phyloP scores from a whole-genome alignment of 2,329 filamentous ascomycete species.

The Paramyrothecium roridum region DNA sequence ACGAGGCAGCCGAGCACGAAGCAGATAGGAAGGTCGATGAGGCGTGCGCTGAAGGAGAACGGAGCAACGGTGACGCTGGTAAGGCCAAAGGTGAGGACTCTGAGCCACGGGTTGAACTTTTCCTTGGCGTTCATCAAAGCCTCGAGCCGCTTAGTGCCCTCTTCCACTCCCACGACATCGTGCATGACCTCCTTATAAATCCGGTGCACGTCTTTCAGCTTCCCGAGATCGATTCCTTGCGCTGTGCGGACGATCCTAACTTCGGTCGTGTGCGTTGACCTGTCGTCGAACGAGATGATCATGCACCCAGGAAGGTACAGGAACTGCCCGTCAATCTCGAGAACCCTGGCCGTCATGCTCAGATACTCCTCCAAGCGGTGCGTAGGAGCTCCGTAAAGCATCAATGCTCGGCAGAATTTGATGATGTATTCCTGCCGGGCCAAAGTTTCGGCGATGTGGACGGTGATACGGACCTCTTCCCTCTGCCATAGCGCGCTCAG shows the following conservation, averaged over 20 bases:
- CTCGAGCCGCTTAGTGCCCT: slow-evolving; percentile 51
- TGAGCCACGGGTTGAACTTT: slow-evolving; percentile 49
- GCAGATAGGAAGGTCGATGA: slow-evolving; percentile 69
- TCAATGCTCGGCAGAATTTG: slow-evolving; percentile 78
- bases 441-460: slow-evolving; percentile 63
- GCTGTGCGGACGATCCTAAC: slow-evolving; percentile 59
- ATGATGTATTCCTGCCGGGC: slow-evolving; percentile 79
- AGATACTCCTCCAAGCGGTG: slow-evolving; percentile 89
- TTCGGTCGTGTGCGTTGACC: slow-evolving; percentile 61
- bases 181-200: slow-evolving; percentile 65
- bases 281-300: slow-evolving; percentile 85
- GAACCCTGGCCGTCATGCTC: slow-evolving; percentile 76
- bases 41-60: slow-evolving; percentile 69
- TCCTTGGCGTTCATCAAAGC: slow-evolving; percentile 50
- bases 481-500: slow-evolving; percentile 37
- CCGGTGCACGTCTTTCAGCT: slow-evolving; percentile 57
- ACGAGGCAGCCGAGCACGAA: slow-evolving; percentile 70
- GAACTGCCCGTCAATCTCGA: slow-evolving; percentile 85
- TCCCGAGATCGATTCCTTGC: slow-evolving; percentile 59
- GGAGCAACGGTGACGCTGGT: slow-evolving; percentile 70
- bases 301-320: slow-evolving; percentile 88
- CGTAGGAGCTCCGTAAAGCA: slow-evolving; percentile 85
- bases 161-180: slow-evolving; percentile 55
- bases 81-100: slow-evolving; percentile 67
- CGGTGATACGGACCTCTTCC: slow-evolving; percentile 42